Percentiles rank a stretch among this genome's conserved stretches.
phyloP scores from a whole-genome alignment of 495 filamentous ascomycete genomes.

The Aspergillus biplanus region DNA sequence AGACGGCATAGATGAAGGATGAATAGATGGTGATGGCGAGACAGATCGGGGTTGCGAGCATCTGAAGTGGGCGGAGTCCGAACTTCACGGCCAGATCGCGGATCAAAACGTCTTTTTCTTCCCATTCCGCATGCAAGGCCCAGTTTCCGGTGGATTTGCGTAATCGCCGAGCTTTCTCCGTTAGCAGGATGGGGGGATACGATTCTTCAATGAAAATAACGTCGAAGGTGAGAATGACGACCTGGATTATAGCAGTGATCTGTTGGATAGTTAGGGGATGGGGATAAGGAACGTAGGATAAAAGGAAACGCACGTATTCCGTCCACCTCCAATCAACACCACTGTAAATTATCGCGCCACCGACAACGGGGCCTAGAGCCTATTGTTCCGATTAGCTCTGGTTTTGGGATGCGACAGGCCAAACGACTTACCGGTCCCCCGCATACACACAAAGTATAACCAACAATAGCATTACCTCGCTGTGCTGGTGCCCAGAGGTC shows the following conservation, averaged over 20 bases:
- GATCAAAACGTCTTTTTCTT: conserved; percentile 49
- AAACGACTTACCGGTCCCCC: conserved; percentile 42
- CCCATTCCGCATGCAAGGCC: conserved; percentile 53
- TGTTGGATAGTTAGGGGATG: neutral
- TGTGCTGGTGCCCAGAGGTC: conserved; percentile 53
- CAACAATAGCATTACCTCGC: conserved; percentile 55
- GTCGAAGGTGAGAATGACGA: conserved; percentile 41
- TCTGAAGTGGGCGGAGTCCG: conserved; percentile 43
- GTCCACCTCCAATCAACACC: conserved; percentile 54
- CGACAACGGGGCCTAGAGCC: conserved; percentile 50
- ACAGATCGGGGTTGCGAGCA: conserved; percentile 56
- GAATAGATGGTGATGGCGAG: conserved; percentile 50
- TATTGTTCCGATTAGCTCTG: neutral
- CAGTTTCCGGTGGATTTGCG: conserved; percentile 57
- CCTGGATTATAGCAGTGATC: conserved; percentile 46
- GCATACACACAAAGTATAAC: conserved; percentile 58
- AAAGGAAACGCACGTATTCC: conserved; percentile 23
- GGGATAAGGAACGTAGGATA: neutral
- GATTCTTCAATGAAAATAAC: conserved; percentile 54
- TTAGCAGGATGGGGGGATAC: conserved; percentile 51
- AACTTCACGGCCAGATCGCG: conserved; percentile 33
- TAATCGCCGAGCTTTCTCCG: conserved; percentile 48
- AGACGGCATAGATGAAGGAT: conserved; percentile 51
- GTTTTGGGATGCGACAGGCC: neutral
- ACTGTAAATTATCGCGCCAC: conserved; percentile 45